Percentiles rank a stretch among this genome's conserved stretches.
phyloP scores from a whole-genome alignment of 352 stramenopile species.

The Phytophthora pseudosyringae region DNA sequence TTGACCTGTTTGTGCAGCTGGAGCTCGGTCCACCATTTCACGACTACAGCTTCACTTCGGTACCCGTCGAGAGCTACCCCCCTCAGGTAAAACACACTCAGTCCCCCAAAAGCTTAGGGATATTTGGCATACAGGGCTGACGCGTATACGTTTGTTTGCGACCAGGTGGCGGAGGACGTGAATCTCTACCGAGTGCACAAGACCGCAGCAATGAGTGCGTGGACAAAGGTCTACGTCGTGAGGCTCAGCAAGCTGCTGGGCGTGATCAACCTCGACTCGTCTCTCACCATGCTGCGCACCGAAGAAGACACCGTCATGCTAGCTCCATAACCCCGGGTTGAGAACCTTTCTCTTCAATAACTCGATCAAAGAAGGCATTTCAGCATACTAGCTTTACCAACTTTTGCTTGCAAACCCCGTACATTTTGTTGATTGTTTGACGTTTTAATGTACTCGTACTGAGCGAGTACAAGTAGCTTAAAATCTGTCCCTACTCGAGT shows the following conservation, averaged over 20 bases:
- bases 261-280: slow-evolving; percentile 76
- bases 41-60: slow-evolving; percentile 58
- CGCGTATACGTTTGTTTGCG: neutral
- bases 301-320: slow-evolving; percentile 61
- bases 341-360: neutral
- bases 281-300: slow-evolving; percentile 56
- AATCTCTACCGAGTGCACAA: slow-evolving; percentile 82
- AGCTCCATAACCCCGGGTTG: slow-evolving; percentile 12
- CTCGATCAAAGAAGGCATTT: slow-evolving; percentile 2
- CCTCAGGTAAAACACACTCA: slow-evolving; percentile 55
- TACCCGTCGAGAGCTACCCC: slow-evolving; percentile 81
- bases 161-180: slow-evolving; percentile 69
- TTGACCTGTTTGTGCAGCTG: slow-evolving; percentile 39
- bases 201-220: slow-evolving; percentile 79
- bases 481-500: too few species aligned
- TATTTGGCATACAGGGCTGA: neutral
- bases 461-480: neutral
- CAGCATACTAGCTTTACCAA: neutral
- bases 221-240: slow-evolving; percentile 87
- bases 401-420: too few species aligned
- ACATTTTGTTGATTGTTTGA: too few species aligned
- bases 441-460: too few species aligned
- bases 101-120: neutral
- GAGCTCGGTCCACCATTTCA: slow-evolving; percentile 79
- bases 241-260: slow-evolving; percentile 75